Evolutionary conservation across 495 filamentous ascomycete species (phyloP), one percentile per base, ranked within the genome.

Genomic region (Hyaloscypha hepaticicola): DNA sequence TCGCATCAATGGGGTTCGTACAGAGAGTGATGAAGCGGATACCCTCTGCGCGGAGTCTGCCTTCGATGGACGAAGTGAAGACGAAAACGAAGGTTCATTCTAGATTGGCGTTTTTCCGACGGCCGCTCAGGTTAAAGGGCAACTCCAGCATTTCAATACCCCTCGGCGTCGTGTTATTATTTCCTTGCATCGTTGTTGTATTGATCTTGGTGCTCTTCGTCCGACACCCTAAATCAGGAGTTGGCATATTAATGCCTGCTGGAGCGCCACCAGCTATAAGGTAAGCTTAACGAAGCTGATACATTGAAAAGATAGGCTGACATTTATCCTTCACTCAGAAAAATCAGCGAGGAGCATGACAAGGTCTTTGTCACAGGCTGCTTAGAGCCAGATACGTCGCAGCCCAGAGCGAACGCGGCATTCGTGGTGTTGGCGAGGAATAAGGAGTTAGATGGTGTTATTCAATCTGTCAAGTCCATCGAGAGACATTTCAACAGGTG

Each of bases 401-500:
- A 82, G 12, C 88, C 87, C 55, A 85, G 92, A 68, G 95, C 88
- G 69, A 98, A 99, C 75, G 95, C 92, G 56, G 93, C 90, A 19
- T 95, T 99, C 66, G 96, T 99, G 66, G 93, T 99, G 22, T 84
- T 99, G 59, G 95, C 95, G 26, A 82, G 95, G 68, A 97, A 99
- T 76, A 96, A 96, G 83, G 95, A 99, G 77, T 72, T 99, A 65
- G 92, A 96, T 0, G 95, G 95, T 60, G 95, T 99, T 31, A 87
- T 98, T 52, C 90, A 97, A 78, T 97, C 93, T 9, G 83, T 99
- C 68, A 97, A 97, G 80, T 97, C 93, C 57, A 95, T 99, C 68
- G 95, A 99, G 80, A 85, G 95, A 65, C 95, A 99, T 74, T 99
- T 99, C 85, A 99, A 99, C 77, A 86, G 94, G 64, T 98, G 96